Evolutionary conservation across 176 grass and related monocot species (phyloP).

Genomic region (Carex myosuroides): DNA sequence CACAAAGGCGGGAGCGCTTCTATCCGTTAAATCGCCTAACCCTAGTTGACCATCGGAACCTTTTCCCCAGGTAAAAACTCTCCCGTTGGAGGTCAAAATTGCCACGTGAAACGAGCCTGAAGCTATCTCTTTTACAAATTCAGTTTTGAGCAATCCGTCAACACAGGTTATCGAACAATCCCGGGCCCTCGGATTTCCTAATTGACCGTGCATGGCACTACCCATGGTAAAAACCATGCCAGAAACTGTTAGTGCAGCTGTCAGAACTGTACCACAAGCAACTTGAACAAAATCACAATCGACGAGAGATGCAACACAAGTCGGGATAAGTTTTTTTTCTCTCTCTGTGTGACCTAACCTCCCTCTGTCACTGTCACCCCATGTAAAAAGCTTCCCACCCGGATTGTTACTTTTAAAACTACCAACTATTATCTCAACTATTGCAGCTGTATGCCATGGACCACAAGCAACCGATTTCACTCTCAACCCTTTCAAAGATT

Average conservation of each 20-base stretch:
- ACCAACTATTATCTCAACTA: slow-evolving; percentile 61
- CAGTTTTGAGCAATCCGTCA: slow-evolving; percentile 66
- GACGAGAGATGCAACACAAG: slow-evolving; percentile 56
- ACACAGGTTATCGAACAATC: slow-evolving; percentile 51
- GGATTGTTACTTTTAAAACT: slow-evolving; percentile 51
- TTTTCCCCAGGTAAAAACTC: slow-evolving; percentile 91
- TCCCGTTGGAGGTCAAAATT: slow-evolving; percentile 55
- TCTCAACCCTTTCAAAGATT: slow-evolving; percentile 64
- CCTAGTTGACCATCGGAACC: slow-evolving; percentile 82
- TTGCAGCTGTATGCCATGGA: slow-evolving; percentile 85
- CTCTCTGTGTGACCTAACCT: slow-evolving; percentile 69
- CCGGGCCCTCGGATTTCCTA: slow-evolving; percentile 57
- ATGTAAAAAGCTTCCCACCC: slow-evolving; percentile 76
- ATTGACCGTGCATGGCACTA: slow-evolving; percentile 60
- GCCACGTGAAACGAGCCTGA: slow-evolving; percentile 71
- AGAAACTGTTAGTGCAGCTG: slow-evolving; percentile 49
- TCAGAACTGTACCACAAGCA: slow-evolving; percentile 58
- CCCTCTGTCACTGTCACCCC: slow-evolving; percentile 81
- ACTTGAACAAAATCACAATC: slow-evolving; percentile 81
- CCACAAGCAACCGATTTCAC: slow-evolving; percentile 80
- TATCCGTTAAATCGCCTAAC: slow-evolving; percentile 59
- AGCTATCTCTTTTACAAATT: slow-evolving; percentile 78
- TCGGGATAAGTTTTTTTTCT: slow-evolving; percentile 57
- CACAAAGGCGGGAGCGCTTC: slow-evolving; percentile 61
- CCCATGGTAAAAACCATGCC: slow-evolving; percentile 78